Base-by-base conservation (phyloP, 2,329 filamentous ascomycete species). In the Aspergillus quadricinctus region DNA sequence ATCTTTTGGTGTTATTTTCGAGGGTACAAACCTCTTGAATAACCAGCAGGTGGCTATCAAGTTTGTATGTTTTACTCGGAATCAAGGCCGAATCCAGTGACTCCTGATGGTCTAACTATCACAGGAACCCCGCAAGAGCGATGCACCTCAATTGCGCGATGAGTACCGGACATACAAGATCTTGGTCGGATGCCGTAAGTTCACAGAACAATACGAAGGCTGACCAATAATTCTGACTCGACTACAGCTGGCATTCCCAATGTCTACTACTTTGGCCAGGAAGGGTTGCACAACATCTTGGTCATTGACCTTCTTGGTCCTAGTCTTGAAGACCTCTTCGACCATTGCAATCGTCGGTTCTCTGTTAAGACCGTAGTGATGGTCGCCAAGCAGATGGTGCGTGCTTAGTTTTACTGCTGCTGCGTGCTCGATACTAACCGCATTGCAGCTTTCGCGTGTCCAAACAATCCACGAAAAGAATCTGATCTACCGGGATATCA, bases 91-190 rank as follows among this genome's bases (percentile, higher is more conserved):
- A 35, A 37, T 27, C 5, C 27, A 14, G 29, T 9, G 17, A 50
- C 23, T 35, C 55, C 19, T 50, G 41, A 5, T 46, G 27, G 37
- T 59, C 66, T 71, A 61, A 74, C 60, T 29, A 27, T 27, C 55
- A n/a, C 66, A 95, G 91, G 94, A 99, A 88, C 94, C 94, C 58
- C 86, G 94, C 67, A 99, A 99, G 81, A 97, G 93, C 77, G 94
- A 99, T 80, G 94, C 94, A 73, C 94, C 94, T 56, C 94, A 99
- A 76, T 80, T 99, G 65, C 88, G 94, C 76, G 94, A 99, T 83
- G 94, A 99, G 76, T 99, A 99, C 77, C 87, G 94, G 71, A 99
- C 94, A 58, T 99, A 99, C 82, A 99, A 99, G 83, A 97, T 99
- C 69, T 86, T 99, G 66, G 94, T 97, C 64, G 94, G 94, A 74